These are phyloP conservation scores for Entomortierella parvispora DNA, from an alignment of 192 early-diverging fungal genomes.

Conservation along the genomic window DNA sequence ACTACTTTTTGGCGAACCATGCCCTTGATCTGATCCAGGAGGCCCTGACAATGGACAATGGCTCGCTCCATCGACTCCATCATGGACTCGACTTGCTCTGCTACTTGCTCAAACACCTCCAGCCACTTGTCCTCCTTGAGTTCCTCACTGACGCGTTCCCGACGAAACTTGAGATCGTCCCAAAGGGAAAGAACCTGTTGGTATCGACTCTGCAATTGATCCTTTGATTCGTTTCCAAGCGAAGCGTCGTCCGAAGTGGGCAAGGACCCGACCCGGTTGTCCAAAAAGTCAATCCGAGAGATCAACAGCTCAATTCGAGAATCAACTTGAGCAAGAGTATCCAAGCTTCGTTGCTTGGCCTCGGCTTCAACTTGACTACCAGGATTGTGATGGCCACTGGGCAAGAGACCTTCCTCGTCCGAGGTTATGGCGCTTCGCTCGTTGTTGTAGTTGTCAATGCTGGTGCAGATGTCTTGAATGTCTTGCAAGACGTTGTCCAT, in stretches of 20 bases:
- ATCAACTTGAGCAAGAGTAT: slow-evolving; percentile 60
- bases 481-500: slow-evolving; percentile 42
- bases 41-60: slow-evolving; percentile 60
- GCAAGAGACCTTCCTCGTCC: slow-evolving; percentile 42
- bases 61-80: slow-evolving; percentile 66
- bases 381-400: slow-evolving; percentile 6
- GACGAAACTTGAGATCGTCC: slow-evolving; percentile 64
- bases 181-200: slow-evolving; percentile 56
- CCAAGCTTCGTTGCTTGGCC: slow-evolving; percentile 39
- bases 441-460: slow-evolving; percentile 42
- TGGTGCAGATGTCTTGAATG: slow-evolving; percentile 39
- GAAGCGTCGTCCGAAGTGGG: slow-evolving; percentile 28
- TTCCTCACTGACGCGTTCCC: slow-evolving; percentile 65
- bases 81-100: slow-evolving; percentile 66
- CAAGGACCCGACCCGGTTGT: slow-evolving; percentile 43
- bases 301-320: slow-evolving; percentile 62
- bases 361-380: slow-evolving; percentile 20
- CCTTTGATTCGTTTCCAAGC: slow-evolving; percentile 38
- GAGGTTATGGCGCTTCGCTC: slow-evolving; percentile 51
- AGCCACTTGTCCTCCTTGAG: slow-evolving; percentile 70
- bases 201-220: slow-evolving; percentile 42
- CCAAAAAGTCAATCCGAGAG: slow-evolving; percentile 57
- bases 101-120: slow-evolving; percentile 61
- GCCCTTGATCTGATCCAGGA: slow-evolving; percentile 41
- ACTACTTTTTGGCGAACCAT: slow-evolving; percentile 48